phyloP scores from a whole-genome alignment of 2,329 filamentous ascomycete genomes.

The Achaetomium macrosporum region DNA sequence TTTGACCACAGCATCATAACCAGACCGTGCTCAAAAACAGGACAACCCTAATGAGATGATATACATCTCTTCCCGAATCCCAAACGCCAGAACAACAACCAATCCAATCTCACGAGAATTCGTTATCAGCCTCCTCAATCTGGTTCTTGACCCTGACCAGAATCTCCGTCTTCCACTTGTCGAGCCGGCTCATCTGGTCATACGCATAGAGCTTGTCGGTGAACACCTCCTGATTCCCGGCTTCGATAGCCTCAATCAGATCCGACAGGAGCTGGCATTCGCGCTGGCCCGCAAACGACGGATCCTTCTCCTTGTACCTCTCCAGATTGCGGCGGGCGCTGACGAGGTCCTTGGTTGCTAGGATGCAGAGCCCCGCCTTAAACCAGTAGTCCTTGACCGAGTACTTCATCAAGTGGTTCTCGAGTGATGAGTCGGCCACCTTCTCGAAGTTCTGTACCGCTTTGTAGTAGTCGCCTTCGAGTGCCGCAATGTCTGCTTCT shows the following conservation, averaged over 20 bases:
- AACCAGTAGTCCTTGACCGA: slow-evolving; percentile 93
- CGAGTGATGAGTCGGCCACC: slow-evolving; percentile 70
- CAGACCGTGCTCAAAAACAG: background rate
- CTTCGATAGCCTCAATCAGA: slow-evolving; percentile 67
- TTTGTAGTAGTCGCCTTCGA: slow-evolving; percentile 79
- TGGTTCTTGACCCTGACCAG: slow-evolving; percentile 75
- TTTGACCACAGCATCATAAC: background rate
- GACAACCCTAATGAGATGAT: background rate
- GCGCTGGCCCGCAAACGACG: slow-evolving; percentile 67
- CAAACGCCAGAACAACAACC: slow-evolving; percentile 16
- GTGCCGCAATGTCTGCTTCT: slow-evolving; percentile 77
- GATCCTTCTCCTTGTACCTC: slow-evolving; percentile 73
- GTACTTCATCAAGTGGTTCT: slow-evolving; percentile 90
- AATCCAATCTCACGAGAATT: slow-evolving; percentile 29
- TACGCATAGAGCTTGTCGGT: slow-evolving; percentile 82
- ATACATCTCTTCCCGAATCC: background rate
- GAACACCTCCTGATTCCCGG: slow-evolving; percentile 75
- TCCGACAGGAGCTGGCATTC: slow-evolving; percentile 79
- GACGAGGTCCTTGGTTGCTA: slow-evolving; percentile 68
- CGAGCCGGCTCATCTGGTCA: slow-evolving; percentile 86
- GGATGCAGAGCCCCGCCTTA: slow-evolving; percentile 87
- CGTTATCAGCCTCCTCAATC: slow-evolving; percentile 55
- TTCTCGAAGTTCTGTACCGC: slow-evolving; percentile 78
- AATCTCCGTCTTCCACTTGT: slow-evolving; percentile 94
- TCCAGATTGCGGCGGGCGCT: slow-evolving; percentile 74